Conservation (phyloP, 1,284 basidiomycete genomes). For the Sporisorium graminicola region DNA sequence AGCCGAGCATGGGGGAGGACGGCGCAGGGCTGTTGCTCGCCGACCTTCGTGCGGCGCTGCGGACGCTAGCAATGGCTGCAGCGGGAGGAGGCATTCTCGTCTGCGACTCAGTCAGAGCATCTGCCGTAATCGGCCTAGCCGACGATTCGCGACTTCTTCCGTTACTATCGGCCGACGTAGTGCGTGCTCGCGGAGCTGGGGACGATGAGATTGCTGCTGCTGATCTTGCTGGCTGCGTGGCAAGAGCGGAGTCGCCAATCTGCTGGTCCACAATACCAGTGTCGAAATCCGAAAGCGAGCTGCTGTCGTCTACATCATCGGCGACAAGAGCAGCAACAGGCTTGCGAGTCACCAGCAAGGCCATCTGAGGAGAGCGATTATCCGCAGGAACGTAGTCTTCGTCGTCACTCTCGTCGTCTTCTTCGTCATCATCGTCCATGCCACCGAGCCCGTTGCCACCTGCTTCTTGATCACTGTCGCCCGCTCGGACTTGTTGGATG, state of each 20-base stretch:
- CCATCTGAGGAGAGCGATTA: conserved; percentile 12
- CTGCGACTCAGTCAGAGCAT: conserved; percentile 45
- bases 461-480: conserved; percentile 41
- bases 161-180: conserved; percentile 6
- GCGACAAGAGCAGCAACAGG: not conserved
- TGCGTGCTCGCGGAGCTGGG: conserved; percentile 19
- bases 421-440: conserved; percentile 31
- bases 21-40: conserved; percentile 52
- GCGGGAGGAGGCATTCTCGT: conserved; percentile 53
- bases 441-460: conserved; percentile 9
- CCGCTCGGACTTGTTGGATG: conserved; percentile 35
- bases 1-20: conserved; percentile 30
- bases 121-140: conserved; percentile 11
- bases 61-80: conserved; percentile 21
- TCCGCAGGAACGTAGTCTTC: conserved; percentile 45
- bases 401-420: conserved; percentile 48
- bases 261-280: conserved; percentile 34
- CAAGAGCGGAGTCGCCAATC: conserved; percentile 26
- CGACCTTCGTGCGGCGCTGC: conserved; percentile 34
- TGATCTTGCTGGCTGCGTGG: conserved; percentile 15
- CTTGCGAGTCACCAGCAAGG: conserved; percentile 3
- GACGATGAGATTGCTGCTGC: not conserved
- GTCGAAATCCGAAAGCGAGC: conserved; percentile 43
- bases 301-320: conserved; percentile 27
- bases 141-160: conserved; percentile 19